phyloP scores from a whole-genome alignment of 441 rosid genomes.

The Eugenia klotzschiana region DNA sequence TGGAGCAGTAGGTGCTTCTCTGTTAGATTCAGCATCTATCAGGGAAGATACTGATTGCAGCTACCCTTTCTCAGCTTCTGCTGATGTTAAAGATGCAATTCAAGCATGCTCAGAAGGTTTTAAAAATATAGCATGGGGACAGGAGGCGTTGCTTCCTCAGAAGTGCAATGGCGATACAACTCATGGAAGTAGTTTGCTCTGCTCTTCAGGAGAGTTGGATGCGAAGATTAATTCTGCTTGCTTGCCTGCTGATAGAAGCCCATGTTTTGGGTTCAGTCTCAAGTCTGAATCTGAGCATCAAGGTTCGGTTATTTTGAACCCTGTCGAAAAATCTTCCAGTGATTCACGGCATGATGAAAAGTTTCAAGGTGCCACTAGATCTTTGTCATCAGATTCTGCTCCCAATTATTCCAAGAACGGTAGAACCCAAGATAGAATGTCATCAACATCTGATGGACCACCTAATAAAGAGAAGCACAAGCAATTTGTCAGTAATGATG shows the following conservation, averaged over 20 bases:
- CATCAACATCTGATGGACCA: conserved; percentile 14
- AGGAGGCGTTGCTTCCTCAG: conserved; percentile 10
- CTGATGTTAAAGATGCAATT: conserved; percentile 12
- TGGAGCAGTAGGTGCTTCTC: conserved; percentile 8
- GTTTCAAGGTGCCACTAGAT: conserved; percentile 7
- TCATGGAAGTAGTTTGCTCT: conserved; percentile 7
- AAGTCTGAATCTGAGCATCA: conserved; percentile 21
- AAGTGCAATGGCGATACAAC: conserved; percentile 5
- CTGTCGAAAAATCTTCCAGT: conserved; percentile 17
- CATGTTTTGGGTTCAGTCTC: conserved; percentile 20
- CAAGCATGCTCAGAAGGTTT: conserved; percentile 17
- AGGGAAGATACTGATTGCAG: conserved; percentile 15
- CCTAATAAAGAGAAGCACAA: conserved; percentile 12
- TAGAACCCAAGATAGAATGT: conserved; percentile 20
- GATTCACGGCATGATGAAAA: conserved; percentile 15
- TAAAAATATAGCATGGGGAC: conserved; percentile 13
- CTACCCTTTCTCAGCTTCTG: conserved; percentile 17
- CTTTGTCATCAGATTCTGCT: conserved; percentile 16
- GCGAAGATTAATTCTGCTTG: conserved; percentile 4
- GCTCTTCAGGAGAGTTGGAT: conserved; percentile 19
- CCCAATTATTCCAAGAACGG: conserved; percentile 13
- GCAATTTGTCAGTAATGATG: conserved; percentile 15
- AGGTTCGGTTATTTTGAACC: conserved; percentile 19
- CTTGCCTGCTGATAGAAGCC: conserved; percentile 13
- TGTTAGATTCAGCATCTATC: conserved; percentile 9